A percentile compares a stretch with the other conserved stretches of the same genome.
Conservation (phyloP, 805 yeast genomes). For the Wickerhamomyces silvicola region DNA sequence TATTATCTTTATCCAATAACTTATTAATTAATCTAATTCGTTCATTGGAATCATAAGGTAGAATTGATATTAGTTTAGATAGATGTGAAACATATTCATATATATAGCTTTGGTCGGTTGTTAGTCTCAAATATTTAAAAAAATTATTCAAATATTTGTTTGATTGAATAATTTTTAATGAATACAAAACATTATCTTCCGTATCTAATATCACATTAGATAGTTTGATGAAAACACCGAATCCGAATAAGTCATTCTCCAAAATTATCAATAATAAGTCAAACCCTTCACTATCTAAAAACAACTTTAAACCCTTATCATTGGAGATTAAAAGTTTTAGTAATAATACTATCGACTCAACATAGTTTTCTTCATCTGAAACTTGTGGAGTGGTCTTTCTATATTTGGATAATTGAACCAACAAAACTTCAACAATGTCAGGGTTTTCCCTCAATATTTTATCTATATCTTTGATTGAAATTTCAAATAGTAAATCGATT, state of each 20-base stretch:
- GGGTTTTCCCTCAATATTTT: not conserved
- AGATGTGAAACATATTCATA: constrained; percentile 6
- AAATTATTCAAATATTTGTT: constrained; percentile 11
- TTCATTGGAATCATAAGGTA: constrained; percentile 18
- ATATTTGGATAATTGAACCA: constrained; percentile 4
- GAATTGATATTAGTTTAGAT: constrained; percentile 8
- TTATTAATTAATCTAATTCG: constrained; percentile 19
- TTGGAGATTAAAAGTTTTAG: constrained; percentile 2
- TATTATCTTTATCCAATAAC: constrained; percentile 9
- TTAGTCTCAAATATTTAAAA: constrained; percentile 7
- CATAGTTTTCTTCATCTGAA: constrained; percentile 5
- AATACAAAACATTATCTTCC: constrained; percentile 7
- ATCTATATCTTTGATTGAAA: not conserved
- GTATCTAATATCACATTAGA: constrained; percentile 9
- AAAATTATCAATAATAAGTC: constrained; percentile 10
- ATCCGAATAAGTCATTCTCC: constrained; percentile 6
- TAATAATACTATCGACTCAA: constrained; percentile 9
- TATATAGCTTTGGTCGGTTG: constrained; percentile 4
- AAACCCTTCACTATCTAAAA: constrained; percentile 15
- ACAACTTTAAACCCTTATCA: constrained; percentile 6
- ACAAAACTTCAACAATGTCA: constrained; percentile 2
- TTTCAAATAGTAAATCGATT: not conserved
- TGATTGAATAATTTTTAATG: constrained; percentile 6
- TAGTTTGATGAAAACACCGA: constrained; percentile 9
- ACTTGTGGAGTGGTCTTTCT: constrained; percentile 1